Conservation (phyloP, 2,329 filamentous ascomycete genomes). For the Epichloe gansuensis region DNA sequence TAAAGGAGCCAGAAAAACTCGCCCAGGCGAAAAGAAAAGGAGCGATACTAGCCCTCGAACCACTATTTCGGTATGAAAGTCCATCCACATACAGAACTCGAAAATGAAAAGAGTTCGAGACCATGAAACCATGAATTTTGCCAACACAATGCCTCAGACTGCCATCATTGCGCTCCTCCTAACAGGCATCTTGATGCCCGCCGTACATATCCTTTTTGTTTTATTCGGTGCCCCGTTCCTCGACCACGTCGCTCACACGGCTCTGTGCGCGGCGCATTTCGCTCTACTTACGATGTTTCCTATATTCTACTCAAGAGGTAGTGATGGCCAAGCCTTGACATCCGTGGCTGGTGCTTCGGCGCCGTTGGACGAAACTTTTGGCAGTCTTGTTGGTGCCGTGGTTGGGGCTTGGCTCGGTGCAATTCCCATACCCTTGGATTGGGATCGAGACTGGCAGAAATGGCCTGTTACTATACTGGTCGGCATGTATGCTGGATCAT, state of each 20-base stretch:
- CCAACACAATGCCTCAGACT: constrained; percentile 19
- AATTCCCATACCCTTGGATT: constrained; percentile 89
- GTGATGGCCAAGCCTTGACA: constrained; percentile 60
- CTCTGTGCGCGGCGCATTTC: constrained; percentile 70
- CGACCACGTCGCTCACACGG: constrained; percentile 64
- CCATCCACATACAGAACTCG: no score
- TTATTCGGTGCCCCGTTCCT: constrained; percentile 88
- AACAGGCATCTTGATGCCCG: constrained; percentile 58
- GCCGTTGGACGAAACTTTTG: constrained; percentile 76
- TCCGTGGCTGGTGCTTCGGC: constrained; percentile 51
- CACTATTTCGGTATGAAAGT: constrained; percentile 29
- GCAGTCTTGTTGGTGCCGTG: constrained; percentile 62
- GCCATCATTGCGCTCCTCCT: constrained; percentile 38
- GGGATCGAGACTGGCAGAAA: constrained; percentile 98
- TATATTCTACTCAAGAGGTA: constrained; percentile 74
- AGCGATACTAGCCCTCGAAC: constrained; percentile 29
- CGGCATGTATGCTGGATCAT: constrained; percentile 69
- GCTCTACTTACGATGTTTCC: constrained; percentile 67
- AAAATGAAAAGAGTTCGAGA: no score
- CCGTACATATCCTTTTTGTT: constrained; percentile 51
- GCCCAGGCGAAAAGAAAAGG: constrained; percentile 43
- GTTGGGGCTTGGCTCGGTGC: constrained; percentile 87
- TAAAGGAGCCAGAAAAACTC: constrained; percentile 34
- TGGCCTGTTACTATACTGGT: constrained; percentile 89
- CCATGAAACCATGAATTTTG: no score